Base-by-base conservation (phyloP, 371 early-diverging fungal genomes). In the Haplosporangium sp. region DNA sequence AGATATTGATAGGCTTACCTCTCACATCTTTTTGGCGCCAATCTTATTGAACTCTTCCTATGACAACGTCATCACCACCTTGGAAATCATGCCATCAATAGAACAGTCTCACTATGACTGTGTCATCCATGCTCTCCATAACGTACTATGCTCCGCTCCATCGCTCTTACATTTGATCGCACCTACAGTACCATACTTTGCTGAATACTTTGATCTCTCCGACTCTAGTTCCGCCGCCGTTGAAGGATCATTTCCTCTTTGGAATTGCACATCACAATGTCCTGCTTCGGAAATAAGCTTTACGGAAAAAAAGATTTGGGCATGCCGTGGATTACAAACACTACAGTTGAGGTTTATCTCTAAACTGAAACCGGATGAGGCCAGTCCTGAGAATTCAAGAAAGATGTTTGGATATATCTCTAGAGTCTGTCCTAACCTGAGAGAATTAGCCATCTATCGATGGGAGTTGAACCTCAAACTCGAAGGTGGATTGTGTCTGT, bases 401-500 rank as follows among this genome's bases (percentile, higher is more conserved):
- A 65, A 65, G 34, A 72, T 72, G 72, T 72, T 72, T 66, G 66
- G 66, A 19, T 72, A 72, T 53, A 34, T 72, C 40, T 44, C 61
- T n/a, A 59, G 38, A 27, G 66, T 61, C 15, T 72, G 72, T 34
- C 72, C 72, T 0, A 66, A 65, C 11, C 52, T 72, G 61, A 34
- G 55, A 19, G 66, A 66, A 3, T 9, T 72, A 27, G 59, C 42
- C 4, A 66, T 72, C 1, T 13, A 38, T 48, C 20, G 61, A 4
- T 13, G 3, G 15, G 15, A 10, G 13, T 42, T 72, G 45, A 37
- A 65, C 17, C 20, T 72, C 61, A 61, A 60, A 10, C 44, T 65
- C 34, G 50, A 59, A 2, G 65, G 65, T 0, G 71, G 65, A 6
- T 8, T 66, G 27, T 72, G 72, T n/a, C 17, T 66, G 35, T 56